Evolutionary conservation across 1,139 yeast species (phyloP).

Genomic region (Candida mesenterica): DNA sequence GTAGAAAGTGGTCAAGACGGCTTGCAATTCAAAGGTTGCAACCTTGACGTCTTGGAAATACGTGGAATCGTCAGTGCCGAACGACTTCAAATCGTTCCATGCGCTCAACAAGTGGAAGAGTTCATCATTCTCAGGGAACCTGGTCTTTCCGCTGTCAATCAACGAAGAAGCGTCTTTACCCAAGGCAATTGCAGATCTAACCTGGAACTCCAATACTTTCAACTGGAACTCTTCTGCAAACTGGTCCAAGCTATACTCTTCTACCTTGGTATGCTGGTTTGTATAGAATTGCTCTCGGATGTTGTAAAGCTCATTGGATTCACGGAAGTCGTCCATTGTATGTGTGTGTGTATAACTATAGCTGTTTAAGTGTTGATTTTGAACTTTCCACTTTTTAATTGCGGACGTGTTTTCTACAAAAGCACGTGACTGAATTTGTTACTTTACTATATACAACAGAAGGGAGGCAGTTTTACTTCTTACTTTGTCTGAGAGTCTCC

Average conservation of each 20-base stretch:
- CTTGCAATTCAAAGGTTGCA: slow-evolving; percentile 35
- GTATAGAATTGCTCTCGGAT: slow-evolving; percentile 49
- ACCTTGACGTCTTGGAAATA: slow-evolving; percentile 36
- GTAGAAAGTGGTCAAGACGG: slow-evolving; percentile 43
- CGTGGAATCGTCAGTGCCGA: slow-evolving; percentile 33
- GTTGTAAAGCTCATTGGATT: slow-evolving; percentile 44
- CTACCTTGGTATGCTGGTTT: slow-evolving; percentile 42
- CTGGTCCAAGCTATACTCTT: slow-evolving; percentile 29
- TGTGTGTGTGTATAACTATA: slow-evolving; percentile 1
- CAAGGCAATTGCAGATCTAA: slow-evolving; percentile 43
- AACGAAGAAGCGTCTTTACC: slow-evolving; percentile 41
- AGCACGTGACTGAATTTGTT: too few species aligned
- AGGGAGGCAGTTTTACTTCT: slow-evolving; percentile 2
- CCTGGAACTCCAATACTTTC: slow-evolving; percentile 42
- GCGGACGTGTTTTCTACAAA: slow-evolving; percentile 5
- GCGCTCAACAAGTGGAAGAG: slow-evolving; percentile 42
- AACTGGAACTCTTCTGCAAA: slow-evolving; percentile 38
- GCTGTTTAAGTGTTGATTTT: slow-evolving; percentile 7
- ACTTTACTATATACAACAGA: too few species aligned
- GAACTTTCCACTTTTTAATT: background rate
- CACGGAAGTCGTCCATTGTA: slow-evolving; percentile 40
- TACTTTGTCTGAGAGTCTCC: slow-evolving; percentile 16
- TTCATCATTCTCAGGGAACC: slow-evolving; percentile 37
- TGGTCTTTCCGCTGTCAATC: slow-evolving; percentile 37
- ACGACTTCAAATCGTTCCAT: slow-evolving; percentile 42